Evolutionary conservation across 495 filamentous ascomycete species (phyloP), one percentile per base, ranked within the genome.

Genomic region (Staphylotrichum longicolle): DNA sequence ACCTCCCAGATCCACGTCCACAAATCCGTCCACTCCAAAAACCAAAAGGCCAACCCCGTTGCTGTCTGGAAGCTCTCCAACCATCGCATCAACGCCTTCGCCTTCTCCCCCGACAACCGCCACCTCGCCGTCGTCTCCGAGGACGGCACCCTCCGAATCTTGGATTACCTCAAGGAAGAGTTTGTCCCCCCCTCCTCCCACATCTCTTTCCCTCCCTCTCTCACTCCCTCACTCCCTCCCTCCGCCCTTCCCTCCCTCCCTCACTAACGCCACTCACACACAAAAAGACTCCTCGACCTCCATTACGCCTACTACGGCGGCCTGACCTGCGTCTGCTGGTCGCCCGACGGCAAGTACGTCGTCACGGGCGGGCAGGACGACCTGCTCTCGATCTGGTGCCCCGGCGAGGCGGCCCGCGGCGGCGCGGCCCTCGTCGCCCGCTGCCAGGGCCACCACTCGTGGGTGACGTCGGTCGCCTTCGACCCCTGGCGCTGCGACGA

Each of bases 401-500:
- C 96, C 35, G 83, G 85, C 34, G 94, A 98, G 70, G 83, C 84
- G 4, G 15, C 7, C 4, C 2, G 11, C 45, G 5, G 45, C 45
- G 47, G 49, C 35, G 80, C 85, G 15, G 44, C 60, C 48, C 90
- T 98, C 64, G 85, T 98, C 55, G 94, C 94, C 32, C 84, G 95
- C 45, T 96, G 94, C 71, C 91, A 94, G 55, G 78, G 94, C 7
- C 94, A 98, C 74, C 88, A 93, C 61, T 95, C 90, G 41, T 98
- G 93, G 93, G 93, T 98, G 1, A 92, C 91, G 2, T 85, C 88
- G 32, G 91, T 98, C 12, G 89, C 89, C 4, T 98, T 98, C 67
- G 94, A 98, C 71, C 90, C 91, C 0, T 98, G 94, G 94, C 83
- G 92, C 54, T 98, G 94, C 72, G 94, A 98, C 69, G 91, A 93